A percentile compares a stretch with the other conserved stretches of the same genome.
Evolutionary conservation across 129 eudicot species (phyloP).

Genomic region (Flaveria linearis): DNA sequence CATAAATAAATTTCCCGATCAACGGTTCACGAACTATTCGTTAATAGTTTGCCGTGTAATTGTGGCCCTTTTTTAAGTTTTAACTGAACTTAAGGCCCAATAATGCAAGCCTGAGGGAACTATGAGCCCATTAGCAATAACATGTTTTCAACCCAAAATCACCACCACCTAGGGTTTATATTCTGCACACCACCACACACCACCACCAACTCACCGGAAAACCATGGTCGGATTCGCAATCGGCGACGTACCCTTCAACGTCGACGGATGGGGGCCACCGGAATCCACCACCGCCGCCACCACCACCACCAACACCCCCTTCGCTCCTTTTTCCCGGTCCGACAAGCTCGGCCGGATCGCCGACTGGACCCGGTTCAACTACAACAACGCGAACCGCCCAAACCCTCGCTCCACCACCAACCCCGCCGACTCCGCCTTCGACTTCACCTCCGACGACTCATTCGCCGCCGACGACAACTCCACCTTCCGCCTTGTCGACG

Average conservation of each 20-base stretch:
- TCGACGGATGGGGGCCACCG: slow-evolving; percentile 90
- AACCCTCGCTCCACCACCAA: slow-evolving; percentile 34
- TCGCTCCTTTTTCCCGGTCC: slow-evolving; percentile 89
- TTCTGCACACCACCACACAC: background rate
- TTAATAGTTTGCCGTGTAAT: too few relatives aligned
- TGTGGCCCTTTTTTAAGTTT: too few relatives aligned
- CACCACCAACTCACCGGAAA: slow-evolving; percentile 20
- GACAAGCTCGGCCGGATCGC: slow-evolving; percentile 86
- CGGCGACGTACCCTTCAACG: slow-evolving; percentile 67
- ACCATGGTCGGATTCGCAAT: slow-evolving; percentile 53
- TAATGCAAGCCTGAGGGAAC: background rate
- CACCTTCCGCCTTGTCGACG: slow-evolving; percentile 83
- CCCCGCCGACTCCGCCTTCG: slow-evolving; percentile 64
- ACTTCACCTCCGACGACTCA: slow-evolving; percentile 71
- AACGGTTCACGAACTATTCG: too few relatives aligned
- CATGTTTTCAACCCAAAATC: too few relatives aligned
- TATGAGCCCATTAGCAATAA: background rate
- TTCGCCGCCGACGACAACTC: slow-evolving; percentile 65
- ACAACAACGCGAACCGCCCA: slow-evolving; percentile 32
- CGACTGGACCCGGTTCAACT: slow-evolving; percentile 68
- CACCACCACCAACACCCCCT: slow-evolving; percentile 47
- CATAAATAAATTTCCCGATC: too few relatives aligned
- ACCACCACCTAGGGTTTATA: slow-evolving; percentile 19
- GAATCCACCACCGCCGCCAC: slow-evolving; percentile 53
- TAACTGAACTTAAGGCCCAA: too few relatives aligned